phyloP scores from a whole-genome alignment of 345 rosid species.

The Psidium guajava region DNA sequence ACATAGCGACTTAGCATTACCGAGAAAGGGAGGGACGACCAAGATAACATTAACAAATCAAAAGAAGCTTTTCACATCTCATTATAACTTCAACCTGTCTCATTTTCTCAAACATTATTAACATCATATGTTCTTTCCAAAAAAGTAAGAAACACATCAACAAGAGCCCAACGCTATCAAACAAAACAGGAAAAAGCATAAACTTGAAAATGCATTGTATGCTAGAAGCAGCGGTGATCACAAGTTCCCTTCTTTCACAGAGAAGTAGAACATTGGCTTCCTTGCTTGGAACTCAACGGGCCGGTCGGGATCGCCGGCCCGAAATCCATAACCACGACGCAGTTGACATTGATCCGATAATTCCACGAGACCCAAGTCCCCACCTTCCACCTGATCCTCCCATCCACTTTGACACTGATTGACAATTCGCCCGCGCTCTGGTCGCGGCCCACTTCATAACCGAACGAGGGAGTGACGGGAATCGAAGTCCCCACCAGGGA shows the following conservation, averaged over 20 bases:
- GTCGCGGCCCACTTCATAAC: conserved; percentile 54
- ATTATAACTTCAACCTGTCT: neutral
- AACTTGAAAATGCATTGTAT: neutral
- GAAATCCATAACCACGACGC: conserved; percentile 56
- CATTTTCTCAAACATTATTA: neutral
- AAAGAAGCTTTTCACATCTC: neutral
- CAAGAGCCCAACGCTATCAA: neutral
- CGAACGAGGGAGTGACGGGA: conserved; percentile 63
- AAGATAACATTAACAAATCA: neutral
- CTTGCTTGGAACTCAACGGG: conserved; percentile 51
- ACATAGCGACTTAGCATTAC: neutral
- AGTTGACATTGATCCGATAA: conserved; percentile 52
- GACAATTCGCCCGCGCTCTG: conserved; percentile 38
- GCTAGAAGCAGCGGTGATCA: neutral
- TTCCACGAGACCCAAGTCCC: conserved; percentile 85
- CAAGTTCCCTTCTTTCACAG: conserved; percentile 15
- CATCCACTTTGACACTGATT: conserved; percentile 46
- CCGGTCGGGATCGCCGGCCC: conserved; percentile 34
- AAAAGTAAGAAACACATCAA: neutral
- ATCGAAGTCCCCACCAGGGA: conserved; percentile 46
- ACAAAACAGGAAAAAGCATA: neutral
- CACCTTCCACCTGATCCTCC: conserved; percentile 74
- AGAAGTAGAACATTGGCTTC: conserved; percentile 58
- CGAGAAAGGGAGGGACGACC: neutral
- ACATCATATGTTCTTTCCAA: neutral